Base-by-base conservation (phyloP, 2,329 filamentous ascomycete genomes). In the Cytospora schulzeri region DNA sequence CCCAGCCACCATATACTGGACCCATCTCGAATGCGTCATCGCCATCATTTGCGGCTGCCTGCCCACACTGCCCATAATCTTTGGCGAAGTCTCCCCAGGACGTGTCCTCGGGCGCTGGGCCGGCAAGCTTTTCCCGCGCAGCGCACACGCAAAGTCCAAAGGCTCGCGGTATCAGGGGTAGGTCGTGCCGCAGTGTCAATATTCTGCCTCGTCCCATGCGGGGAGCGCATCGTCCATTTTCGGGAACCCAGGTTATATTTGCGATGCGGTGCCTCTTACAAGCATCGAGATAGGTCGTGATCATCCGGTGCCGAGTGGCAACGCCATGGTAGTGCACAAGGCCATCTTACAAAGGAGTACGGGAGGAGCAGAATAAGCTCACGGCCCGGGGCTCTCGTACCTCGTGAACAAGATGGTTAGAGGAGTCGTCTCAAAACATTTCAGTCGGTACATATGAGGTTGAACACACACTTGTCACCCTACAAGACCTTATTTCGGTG, bases 11-110 rank as follows among this genome's bases (percentile, higher is more conserved):
- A 29, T 54, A 29, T 54, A 54, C 52, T 54, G 52, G 52, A 54
- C 52, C 15, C 52, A 54, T 14, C 52, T 54, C 52, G 52, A 54
- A 7, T 54, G 52, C 26, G 24, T 28, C 52, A 54, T 54, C 26
- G 52, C 52, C 41, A 52, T 73, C 67, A 54, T 54, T 33, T 54
- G 52, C 26, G 52, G 26, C 31, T 54, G 52, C 52, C 24, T 54
- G 31, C 52, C 52, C 52, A 54, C 52, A 1, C 28, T 54, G 26
- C 41, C 41, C 41, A 7, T 22, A 22, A 3, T 48, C 5, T 48
- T 48, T n/a, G 22, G 41, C 41, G 41, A 48, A 22, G 8, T 22
- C 8, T 48, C 41, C n/a, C 41, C n/a, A 11, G 41, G 14, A 11
- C 52, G 52, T 11, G 31, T 33, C 28, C 52, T 54, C 28, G 19